Base-by-base conservation (phyloP, 2,329 filamentous ascomycete species). In the Calonectria montana region DNA sequence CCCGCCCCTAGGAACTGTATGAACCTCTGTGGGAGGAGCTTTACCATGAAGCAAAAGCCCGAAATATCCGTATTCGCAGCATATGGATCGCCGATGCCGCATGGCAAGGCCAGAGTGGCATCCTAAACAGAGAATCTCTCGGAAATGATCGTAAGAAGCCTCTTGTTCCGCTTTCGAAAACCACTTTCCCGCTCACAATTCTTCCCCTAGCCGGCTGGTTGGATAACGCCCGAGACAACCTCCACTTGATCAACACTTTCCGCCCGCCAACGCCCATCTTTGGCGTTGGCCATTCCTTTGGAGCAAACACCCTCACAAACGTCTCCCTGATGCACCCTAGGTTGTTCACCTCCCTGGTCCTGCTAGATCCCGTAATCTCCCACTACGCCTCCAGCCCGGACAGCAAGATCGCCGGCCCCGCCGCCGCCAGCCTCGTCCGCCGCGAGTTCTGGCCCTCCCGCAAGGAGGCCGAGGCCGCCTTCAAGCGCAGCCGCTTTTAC, bases 81-180 rank as follows among this genome's bases (percentile, higher is more conserved):
- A 96, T 98, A 77, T 98, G 94, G 94, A 97, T 98, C 77, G 92
- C 94, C 73, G 96, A 98, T 84, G 91, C 94, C n/a, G 92, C 94
- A 35, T 92, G 95, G 81, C 94, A 98, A 85, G 96, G 96, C 41
- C 87, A 91, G 78, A 97, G 94, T 80, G 91, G 93, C 45, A 86
- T 94, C 13, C 80, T 97, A 48, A 98, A 98, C 81, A 93, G 96
- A 83, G 81, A 87, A 47, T 86, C 88, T 13, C 85, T 97, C 1
- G 96, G 96, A 68, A 94, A 98, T 82, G 96, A 98, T 82, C 95
- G 94, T 95, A 86, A 75, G 92, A 83, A 16, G 50, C 31, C 53
- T 39, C 2, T 18, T 59, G 0, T 39, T 8, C 23, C 48, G 23
- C 2, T 16, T 45, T n/a, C n/a, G 13, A 23, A 16, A 6, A 4